These are phyloP conservation scores for Alternaria metachromatica DNA, from an alignment of 2,329 filamentous ascomycete genomes.

Conservation along the genomic window DNA sequence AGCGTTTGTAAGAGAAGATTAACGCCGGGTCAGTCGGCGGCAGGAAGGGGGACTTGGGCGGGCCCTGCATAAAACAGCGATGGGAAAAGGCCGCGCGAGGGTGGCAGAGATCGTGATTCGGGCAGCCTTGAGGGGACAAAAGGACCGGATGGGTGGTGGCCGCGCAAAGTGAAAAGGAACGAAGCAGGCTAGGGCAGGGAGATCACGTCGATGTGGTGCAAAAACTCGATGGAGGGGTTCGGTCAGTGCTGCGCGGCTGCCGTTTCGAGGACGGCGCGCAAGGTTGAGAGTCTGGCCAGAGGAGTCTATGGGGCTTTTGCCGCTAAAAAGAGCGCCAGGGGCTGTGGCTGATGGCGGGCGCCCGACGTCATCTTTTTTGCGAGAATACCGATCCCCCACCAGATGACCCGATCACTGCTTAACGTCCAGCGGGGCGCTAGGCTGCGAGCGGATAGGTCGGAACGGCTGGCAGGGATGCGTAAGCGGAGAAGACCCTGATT, in stretches of 20 bases:
- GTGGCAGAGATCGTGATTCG: neutral
- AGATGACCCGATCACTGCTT: conserved; percentile 21
- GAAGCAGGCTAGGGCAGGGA: conserved; percentile 6
- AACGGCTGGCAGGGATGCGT: conserved; percentile 10
- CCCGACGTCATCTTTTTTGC: conserved; percentile 21
- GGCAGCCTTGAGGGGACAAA: neutral
- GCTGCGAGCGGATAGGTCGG: neutral
- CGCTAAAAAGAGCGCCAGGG: conserved; percentile 18
- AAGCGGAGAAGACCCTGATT: conserved; percentile 29
- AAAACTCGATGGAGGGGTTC: conserved; percentile 21
- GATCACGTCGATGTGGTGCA: conserved; percentile 15
- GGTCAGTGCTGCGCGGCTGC: conserved; percentile 14
- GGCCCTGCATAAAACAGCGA: conserved; percentile 13
- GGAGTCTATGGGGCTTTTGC: conserved; percentile 6
- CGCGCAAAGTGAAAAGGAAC: conserved; percentile 9
- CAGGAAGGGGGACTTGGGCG: conserved; percentile 5
- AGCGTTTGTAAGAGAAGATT: conserved; percentile 1
- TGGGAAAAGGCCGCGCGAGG: neutral
- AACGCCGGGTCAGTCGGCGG: conserved; percentile 13
- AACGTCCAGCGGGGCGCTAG: conserved; percentile 10
- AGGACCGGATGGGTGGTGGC: conserved; percentile 7
- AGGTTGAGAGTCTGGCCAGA: conserved; percentile 14
- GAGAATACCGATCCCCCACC: conserved; percentile 18
- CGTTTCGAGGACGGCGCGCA: conserved; percentile 23
- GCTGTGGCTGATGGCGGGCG: conserved; percentile 17